Evolutionary conservation across 306 rosid species (phyloP), one percentile per base, ranked within the genome.

Genomic region (Begonia masoniana): DNA sequence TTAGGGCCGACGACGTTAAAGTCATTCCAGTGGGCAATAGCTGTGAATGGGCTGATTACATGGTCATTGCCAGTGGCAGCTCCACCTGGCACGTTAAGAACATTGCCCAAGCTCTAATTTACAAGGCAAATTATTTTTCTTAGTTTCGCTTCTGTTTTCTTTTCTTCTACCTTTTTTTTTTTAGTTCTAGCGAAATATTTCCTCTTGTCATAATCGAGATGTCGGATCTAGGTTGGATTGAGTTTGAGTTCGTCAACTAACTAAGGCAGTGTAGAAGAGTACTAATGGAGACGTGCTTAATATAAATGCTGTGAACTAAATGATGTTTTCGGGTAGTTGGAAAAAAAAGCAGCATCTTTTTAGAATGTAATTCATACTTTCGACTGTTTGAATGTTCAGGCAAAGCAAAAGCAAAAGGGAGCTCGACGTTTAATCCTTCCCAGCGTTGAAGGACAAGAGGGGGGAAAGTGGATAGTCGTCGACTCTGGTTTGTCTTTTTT

Each of bases 51-150:
- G 94, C 92, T 26, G 94, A 91, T 81, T 77, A 67, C 76, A 85
- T 83, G 84, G 94, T 85, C 3, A 68, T 91, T 10, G 94, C 96
- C 43, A 85, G 96, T 46, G 94, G 94, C 15, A 83, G 86, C 71
- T 91, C 99, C 15, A 60, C 79, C 13, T 91, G 94, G 99, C 94
- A 91, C 56, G 96, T 91, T 39, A 86, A 67, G 92, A 91, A 91
- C 68, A 91, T 91, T 41, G 96, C 96, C 57, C 91, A 91, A 73
- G 92, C 99, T 71, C 84, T 91, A 59, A 71, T 91, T 77, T 81
- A 78, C 76, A 67, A 81, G 96, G 97, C 68, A 59, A 50, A 5
- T 7, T 31, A 5, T 31, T 31, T 31, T 31, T 31, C 39, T 31
- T 31, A 5, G 39, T 31, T 31, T 31, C 39, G 39, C 52, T 6